phyloP scores from a whole-genome alignment of 768 basidiomycete species.

The Boletus rex-veris region DNA sequence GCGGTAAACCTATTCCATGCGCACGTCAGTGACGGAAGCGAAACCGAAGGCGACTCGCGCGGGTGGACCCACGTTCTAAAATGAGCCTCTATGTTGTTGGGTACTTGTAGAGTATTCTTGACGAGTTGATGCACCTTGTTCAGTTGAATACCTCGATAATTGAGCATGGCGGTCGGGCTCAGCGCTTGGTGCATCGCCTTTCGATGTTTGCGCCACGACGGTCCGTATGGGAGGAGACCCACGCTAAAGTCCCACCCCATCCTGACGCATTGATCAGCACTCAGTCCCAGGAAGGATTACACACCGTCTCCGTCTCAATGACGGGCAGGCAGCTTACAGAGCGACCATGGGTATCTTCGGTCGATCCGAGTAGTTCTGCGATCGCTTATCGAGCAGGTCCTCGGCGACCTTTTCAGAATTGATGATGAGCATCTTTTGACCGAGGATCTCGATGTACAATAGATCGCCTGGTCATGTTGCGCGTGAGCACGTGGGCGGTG shows the following conservation, averaged over 20 bases:
- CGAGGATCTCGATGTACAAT: constrained; percentile 25
- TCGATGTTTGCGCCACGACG: constrained; percentile 37
- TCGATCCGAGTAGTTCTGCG: constrained; percentile 27
- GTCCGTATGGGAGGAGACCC: constrained; percentile 34
- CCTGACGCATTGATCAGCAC: background rate
- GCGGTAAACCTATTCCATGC: constrained; percentile 22
- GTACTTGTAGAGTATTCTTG: constrained; percentile 24
- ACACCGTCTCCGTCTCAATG: too few species aligned
- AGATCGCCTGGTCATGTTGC: constrained; percentile 19
- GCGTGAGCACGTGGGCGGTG: background rate
- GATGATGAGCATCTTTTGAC: constrained; percentile 19
- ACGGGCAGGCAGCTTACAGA: constrained; percentile 6
- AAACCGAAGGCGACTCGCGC: too few species aligned
- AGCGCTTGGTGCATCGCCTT: constrained; percentile 37
- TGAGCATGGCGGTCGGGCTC: constrained; percentile 25
- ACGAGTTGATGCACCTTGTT: constrained; percentile 32
- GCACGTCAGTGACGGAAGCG: background rate
- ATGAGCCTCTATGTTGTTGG: constrained; percentile 28
- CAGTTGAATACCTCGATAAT: constrained; percentile 32
- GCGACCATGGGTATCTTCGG: constrained; percentile 22
- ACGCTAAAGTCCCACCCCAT: constrained; percentile 41
- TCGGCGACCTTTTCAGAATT: constrained; percentile 24
- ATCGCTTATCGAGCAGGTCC: constrained; percentile 31
- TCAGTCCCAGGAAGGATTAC: background rate
- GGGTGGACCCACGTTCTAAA: constrained; percentile 12